A percentile compares a stretch with the other conserved stretches of the same genome.
These are phyloP conservation scores for Ophiostoma sp. DNA, from an alignment of 2,329 filamentous ascomycete species.

Conservation along the genomic window DNA sequence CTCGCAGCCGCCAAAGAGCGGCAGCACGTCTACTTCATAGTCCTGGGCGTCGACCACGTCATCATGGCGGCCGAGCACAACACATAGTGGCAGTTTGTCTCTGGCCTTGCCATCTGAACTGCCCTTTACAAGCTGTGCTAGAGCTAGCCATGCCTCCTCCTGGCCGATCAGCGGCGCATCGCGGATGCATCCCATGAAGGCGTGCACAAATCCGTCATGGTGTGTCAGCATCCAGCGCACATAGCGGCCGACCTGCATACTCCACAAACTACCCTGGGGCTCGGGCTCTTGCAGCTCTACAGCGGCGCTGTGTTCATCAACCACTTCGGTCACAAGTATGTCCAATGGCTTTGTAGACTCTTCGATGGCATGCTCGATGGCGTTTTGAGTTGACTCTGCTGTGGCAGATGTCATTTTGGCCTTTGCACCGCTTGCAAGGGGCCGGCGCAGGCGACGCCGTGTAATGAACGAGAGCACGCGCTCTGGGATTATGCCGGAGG, in stretches of 20 bases:
- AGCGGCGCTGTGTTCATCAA: slow-evolving; percentile 30
- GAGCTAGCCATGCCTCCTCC: slow-evolving; percentile 44
- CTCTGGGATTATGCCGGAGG: slow-evolving; percentile 50
- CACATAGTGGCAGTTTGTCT: slow-evolving; percentile 40
- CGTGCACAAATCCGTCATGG: slow-evolving; percentile 54
- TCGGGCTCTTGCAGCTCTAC: slow-evolving; percentile 25
- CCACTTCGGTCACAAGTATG: slow-evolving; percentile 41
- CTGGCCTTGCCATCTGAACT: not conserved
- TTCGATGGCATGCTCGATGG: slow-evolving; percentile 6
- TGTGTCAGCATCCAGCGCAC: slow-evolving; percentile 54
- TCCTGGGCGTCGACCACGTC: slow-evolving; percentile 49
- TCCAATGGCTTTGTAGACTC: slow-evolving; percentile 30
- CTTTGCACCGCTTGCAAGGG: slow-evolving; percentile 41
- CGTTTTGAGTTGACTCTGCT: not conserved
- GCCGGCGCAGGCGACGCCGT: slow-evolving; percentile 43
- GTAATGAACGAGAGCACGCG: slow-evolving; percentile 46
- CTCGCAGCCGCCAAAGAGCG: slow-evolving; percentile 41
- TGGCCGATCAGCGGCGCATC: slow-evolving; percentile 50
- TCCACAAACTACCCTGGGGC: slow-evolving; percentile 33
- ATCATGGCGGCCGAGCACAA: slow-evolving; percentile 48
- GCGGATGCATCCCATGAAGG: slow-evolving; percentile 55
- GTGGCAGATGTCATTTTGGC: not conserved
- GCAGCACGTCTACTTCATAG: slow-evolving; percentile 46
- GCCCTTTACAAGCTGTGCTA: slow-evolving; percentile 36
- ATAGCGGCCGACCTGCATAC: slow-evolving; percentile 44